Evolutionary conservation across 495 filamentous ascomycete species (phyloP).

Genomic region (Penicillium angulare): DNA sequence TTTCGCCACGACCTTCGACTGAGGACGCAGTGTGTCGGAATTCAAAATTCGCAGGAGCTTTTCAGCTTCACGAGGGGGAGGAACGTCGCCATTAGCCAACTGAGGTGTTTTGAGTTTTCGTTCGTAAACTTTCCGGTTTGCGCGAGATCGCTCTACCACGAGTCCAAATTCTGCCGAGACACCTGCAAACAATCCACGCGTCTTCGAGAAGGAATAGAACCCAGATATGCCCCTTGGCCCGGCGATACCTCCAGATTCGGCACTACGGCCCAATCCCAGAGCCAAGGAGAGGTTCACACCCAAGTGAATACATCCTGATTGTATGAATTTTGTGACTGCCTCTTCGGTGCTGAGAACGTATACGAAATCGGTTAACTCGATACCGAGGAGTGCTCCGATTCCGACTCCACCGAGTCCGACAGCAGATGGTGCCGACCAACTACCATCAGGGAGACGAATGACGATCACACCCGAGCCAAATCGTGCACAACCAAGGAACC

Average conservation of each 20-base stretch:
- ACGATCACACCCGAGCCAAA: conserved; percentile 92
- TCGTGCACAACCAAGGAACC: conserved; percentile 81
- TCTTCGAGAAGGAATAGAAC: conserved; percentile 92
- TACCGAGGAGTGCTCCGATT: conserved; percentile 88
- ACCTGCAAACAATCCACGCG: conserved; percentile 89
- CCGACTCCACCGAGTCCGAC: conserved; percentile 82
- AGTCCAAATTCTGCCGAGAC: conserved; percentile 81
- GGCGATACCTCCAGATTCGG: conserved; percentile 82
- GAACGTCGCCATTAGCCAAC: conserved; percentile 72
- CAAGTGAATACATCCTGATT: conserved; percentile 77
- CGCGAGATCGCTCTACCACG: conserved; percentile 84
- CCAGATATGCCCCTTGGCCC: conserved; percentile 76
- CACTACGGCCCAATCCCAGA: conserved; percentile 86
- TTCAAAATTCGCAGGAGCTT: conserved; percentile 77
- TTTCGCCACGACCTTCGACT: not conserved
- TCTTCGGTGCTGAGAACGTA: conserved; percentile 88
- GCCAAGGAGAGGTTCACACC: conserved; percentile 92
- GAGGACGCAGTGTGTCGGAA: conserved; percentile 1
- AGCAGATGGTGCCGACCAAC: conserved; percentile 90
- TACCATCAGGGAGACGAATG: conserved; percentile 80
- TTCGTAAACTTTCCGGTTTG: conserved; percentile 90
- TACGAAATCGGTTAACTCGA: conserved; percentile 95
- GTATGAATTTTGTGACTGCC: conserved; percentile 87
- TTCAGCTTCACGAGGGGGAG: conserved; percentile 73
- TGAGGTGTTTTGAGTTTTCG: conserved; percentile 69